Evolutionary conservation across 2,329 filamentous ascomycete genomes (phyloP).

Genomic region (Monosporascus sp.): DNA sequence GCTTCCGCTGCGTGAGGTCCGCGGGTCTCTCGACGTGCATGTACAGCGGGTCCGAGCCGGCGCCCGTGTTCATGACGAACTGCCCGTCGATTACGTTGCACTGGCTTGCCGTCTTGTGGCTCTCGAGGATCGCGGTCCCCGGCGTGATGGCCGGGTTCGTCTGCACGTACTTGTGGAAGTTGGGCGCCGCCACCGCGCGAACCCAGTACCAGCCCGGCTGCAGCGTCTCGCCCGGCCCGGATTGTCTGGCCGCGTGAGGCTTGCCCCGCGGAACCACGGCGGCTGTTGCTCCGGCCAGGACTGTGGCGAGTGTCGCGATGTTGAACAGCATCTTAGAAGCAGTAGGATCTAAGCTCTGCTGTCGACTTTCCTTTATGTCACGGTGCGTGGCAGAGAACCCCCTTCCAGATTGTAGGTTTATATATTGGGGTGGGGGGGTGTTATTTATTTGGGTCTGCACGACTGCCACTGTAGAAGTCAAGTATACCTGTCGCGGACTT

Average conservation of each 20-base stretch:
- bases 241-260: neutral
- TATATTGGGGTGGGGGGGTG: no score
- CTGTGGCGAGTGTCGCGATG: slow-evolving; percentile 2
- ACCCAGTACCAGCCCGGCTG: slow-evolving; percentile 52
- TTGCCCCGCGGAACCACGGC: neutral
- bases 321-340: neutral
- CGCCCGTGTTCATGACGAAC: slow-evolving; percentile 45
- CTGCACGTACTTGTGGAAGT: slow-evolving; percentile 53
- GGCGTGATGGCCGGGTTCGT: slow-evolving; percentile 38
- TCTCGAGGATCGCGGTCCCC: slow-evolving; percentile 46
- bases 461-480: no score
- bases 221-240: slow-evolving; percentile 31
- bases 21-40: slow-evolving; percentile 42
- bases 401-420: no score
- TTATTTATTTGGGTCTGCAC: no score
- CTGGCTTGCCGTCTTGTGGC: slow-evolving; percentile 50
- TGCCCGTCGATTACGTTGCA: slow-evolving; percentile 53
- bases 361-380: no score
- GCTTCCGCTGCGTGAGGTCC: slow-evolving; percentile 40
- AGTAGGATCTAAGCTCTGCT: neutral
- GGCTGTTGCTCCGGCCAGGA: neutral
- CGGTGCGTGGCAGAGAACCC: no score
- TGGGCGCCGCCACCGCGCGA: slow-evolving; percentile 51
- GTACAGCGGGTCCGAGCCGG: slow-evolving; percentile 34
- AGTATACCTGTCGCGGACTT: no score